Evolutionary conservation across 2,329 filamentous ascomycete species (phyloP), one percentile per base, ranked within the genome.

Genomic region (Neurospora crassa): DNA sequence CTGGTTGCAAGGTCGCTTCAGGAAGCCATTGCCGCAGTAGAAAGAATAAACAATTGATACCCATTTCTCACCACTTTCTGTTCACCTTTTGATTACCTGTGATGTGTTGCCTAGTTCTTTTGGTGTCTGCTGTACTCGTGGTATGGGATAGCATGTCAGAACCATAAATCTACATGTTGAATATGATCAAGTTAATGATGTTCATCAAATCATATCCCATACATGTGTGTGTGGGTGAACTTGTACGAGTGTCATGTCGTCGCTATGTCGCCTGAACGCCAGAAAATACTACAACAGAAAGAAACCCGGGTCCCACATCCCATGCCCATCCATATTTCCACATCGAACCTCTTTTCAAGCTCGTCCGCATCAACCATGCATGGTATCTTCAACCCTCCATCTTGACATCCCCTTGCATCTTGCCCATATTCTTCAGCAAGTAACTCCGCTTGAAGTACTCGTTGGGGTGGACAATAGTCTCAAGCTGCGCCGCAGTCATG

Each of bases 381-480:
- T 59, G 47, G 24, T n/a, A 37, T 11, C 3, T 63, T 73, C 45
- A 75, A 59, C 72, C 76, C 43, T 77, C 76, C 76, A 77, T 77
- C 71, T 76, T 77, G 7, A 78, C 76, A 70, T 78, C 76, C 5
- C 70, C 73, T 14, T 86, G 85, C 86, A 90, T 89, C 80, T 85
- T 89, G 69, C 81, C 90, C 37, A 96, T 80, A 79, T 96, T 92
- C 84, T 94, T 97, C 73, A 99, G 83, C 76, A 96, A 78, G 80
- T 93, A 98, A 79, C 94, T 97, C 71, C 95, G 87, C 85, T 97
- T 97, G 82, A 98, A 99, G 82, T 97, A 99, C 75, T 95, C 94
- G 80, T 99, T 99, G 12, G 96, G 96, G 81, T 99, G 96, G 29
- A 97, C 90, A 78, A 99, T 97, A 0, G 95, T 98, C 81, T 98